Conservation (phyloP, 2,329 filamentous ascomycete genomes). For the Penicillium expansum region DNA sequence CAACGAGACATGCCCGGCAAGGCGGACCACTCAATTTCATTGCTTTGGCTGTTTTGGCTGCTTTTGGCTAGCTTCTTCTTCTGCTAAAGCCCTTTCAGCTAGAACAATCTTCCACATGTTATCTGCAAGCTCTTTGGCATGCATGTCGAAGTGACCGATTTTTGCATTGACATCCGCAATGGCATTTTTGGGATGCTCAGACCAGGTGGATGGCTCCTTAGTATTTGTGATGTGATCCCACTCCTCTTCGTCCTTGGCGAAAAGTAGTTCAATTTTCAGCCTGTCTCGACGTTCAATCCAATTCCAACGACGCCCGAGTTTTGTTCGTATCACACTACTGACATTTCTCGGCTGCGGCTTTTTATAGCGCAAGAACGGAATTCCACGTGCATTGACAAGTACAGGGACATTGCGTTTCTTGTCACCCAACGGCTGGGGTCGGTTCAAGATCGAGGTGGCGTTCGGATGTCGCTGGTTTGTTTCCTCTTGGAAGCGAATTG, state of each 20-base stretch:
- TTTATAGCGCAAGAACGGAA: conserved; percentile 46
- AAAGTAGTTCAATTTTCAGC: conserved; percentile 30
- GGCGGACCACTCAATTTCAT: neutral
- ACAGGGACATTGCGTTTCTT: conserved; percentile 42
- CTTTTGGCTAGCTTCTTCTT: conserved; percentile 18
- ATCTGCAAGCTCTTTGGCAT: conserved; percentile 30
- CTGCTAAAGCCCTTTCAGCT: conserved; percentile 37
- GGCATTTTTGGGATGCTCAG: conserved; percentile 17
- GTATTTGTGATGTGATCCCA: conserved; percentile 40
- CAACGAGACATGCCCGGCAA: neutral
- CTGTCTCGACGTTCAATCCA: conserved; percentile 34
- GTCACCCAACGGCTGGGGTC: conserved; percentile 33
- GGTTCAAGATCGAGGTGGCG: conserved; percentile 34
- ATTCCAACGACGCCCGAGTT: conserved; percentile 36
- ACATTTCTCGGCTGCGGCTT: conserved; percentile 45
- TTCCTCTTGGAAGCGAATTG: conserved; percentile 25
- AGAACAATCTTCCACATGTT: conserved; percentile 43
- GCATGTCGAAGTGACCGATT: conserved; percentile 28
- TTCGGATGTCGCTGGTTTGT: conserved; percentile 36
- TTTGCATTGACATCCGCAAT: conserved; percentile 23
- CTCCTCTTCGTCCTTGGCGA: conserved; percentile 41
- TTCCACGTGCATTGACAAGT: conserved; percentile 42
- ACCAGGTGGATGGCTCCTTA: conserved; percentile 26
- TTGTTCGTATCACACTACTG: conserved; percentile 37
- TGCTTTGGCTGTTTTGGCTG: conserved; percentile 4